Evolutionary conservation across 2,329 filamentous ascomycete genomes (phyloP), one percentile per base, ranked within the genome.

Genomic region (Ophiostoma piceae): DNA sequence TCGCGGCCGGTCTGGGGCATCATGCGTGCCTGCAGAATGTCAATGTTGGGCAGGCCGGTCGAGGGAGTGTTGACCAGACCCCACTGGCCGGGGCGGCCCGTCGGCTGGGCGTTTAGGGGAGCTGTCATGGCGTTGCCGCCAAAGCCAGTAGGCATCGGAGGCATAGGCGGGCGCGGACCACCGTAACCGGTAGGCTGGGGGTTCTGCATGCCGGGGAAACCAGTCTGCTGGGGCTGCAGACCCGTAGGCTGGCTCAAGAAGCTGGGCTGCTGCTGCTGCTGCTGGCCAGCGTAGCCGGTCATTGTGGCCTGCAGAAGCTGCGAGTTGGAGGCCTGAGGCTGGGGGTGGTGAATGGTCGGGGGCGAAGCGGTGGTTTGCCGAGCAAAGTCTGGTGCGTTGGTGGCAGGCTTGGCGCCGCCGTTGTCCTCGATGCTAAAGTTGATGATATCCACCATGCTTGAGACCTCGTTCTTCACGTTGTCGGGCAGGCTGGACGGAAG

Each of bases 401-500:
- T n/a, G 22, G 51, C 51, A 26, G 22, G 9, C 51, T 26, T 43
- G 35, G 77, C 5, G 5, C 81, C 82, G 54, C 82, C 82, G 37
- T 94, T 90, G 73, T 99, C 95, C 0, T 87, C 88, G 32, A 97
- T 87, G 74, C 90, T 92, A 78, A 99, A 99, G 71, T 93, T 97
- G 77, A 99, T 99, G 70, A 99, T 99, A 77, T 99, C 95, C 57
- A 99, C 95, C 94, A 99, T 98, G 80, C 95, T 97, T 3, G 94
- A 98, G 22, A 99, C 95, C 79, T 99, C 95, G 76, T 99, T 99
- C 82, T 89, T 91, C 74, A 99, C 89, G 71, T 88, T 90, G 41
- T 97, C 93, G 0, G 95, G 95, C 11, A 99, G 84, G 6, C 77
- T 79, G 1, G 84, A 77, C 0, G 95, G 95, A 32, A 99, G 80